Base-by-base conservation (phyloP, 169 alveolate genomes). In the Plasmodium knowlesi region DNA sequence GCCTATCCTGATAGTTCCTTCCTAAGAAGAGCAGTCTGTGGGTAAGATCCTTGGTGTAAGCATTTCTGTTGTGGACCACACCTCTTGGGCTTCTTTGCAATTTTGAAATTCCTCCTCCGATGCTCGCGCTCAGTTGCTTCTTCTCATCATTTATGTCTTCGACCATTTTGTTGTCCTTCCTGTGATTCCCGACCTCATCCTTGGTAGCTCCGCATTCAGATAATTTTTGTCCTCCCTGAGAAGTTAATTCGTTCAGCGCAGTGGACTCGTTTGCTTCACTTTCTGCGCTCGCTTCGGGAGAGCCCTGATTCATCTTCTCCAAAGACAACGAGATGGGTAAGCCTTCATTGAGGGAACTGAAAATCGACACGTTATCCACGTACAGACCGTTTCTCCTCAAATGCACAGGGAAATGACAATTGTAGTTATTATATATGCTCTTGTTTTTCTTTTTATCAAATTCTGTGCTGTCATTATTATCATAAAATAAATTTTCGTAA, bases 331-430 rank as follows among this genome's bases (percentile, higher is more conserved):
- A 41, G 22, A 91, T 46, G 32, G 37, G 80, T 57, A 91, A 71
- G 19, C 82, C 84, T 19, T 91, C 83, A 41, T 39, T 70, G 80
- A 91, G 84, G n/a, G 79, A 70, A 46, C 67, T 82, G 39, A 91
- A 91, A 32, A 91, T 71, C 25, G 92, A 81, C 3, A 82, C 67
- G 57, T 91, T 91, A 30, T 91, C 95, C 25, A 91, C 76, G 71
- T 91, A 91, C 25, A 82, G 32, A 25, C 95, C 95, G 25, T 91
- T 91, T 91, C 95, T 91, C 84, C 95, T 91, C 61, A 91, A 91
- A 91, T 91, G 95, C n/a, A 91, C 74, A 14, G 95, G 95, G 53
- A 91, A 91, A 54, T 91, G 95, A 71, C 95, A 91, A 32, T 91
- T 91, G 61, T 91, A 91, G 41, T 91, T 91, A 61, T 91, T 91